phyloP scores from a whole-genome alignment of 441 rosid genomes.

The Sinapis alba region DNA sequence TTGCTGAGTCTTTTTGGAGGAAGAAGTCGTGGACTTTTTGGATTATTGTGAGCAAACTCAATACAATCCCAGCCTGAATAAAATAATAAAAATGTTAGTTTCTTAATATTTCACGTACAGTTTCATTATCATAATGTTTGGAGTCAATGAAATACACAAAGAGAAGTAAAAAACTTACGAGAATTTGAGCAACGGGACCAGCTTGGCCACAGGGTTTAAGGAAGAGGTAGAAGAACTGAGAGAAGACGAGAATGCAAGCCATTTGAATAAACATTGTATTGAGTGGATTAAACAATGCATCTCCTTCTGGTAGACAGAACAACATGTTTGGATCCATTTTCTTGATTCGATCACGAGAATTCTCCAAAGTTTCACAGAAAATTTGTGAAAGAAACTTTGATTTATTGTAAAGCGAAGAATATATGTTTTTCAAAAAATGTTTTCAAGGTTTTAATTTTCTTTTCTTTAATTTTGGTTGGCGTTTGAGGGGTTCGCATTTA shows the following conservation, averaged over 20 bases:
- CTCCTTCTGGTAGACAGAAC: constrained; percentile 41
- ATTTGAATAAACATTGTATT: constrained; percentile 55
- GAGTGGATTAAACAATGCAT: constrained; percentile 59
- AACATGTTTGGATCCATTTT: constrained; percentile 41
- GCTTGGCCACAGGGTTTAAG: constrained; percentile 73
- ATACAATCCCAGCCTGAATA: constrained; percentile 73
- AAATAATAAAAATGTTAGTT: neutral
- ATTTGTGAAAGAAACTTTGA: constrained; percentile 20
- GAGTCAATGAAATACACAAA: neutral
- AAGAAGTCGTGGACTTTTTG: constrained; percentile 45
- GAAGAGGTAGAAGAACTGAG: constrained; percentile 65
- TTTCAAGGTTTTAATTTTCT: neutral
- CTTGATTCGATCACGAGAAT: constrained; percentile 29
- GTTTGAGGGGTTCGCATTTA: constrained; percentile 23
- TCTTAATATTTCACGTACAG: neutral
- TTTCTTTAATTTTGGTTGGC: constrained; percentile 6
- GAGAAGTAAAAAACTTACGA: constrained; percentile 42
- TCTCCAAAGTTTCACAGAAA: constrained; percentile 19
- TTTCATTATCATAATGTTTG: neutral
- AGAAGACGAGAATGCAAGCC: constrained; percentile 62
- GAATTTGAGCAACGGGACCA: constrained; percentile 73
- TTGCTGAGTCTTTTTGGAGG: constrained; percentile 57
- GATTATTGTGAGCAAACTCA: constrained; percentile 64
- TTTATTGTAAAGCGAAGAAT: constrained; percentile 3
- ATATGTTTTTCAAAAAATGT: neutral